A percentile compares a stretch with the other conserved stretches of the same genome.
These are phyloP conservation scores for Saccharomycopsis hybrid DNA, from an alignment of 1,139 yeast species.

Conservation along the genomic window DNA sequence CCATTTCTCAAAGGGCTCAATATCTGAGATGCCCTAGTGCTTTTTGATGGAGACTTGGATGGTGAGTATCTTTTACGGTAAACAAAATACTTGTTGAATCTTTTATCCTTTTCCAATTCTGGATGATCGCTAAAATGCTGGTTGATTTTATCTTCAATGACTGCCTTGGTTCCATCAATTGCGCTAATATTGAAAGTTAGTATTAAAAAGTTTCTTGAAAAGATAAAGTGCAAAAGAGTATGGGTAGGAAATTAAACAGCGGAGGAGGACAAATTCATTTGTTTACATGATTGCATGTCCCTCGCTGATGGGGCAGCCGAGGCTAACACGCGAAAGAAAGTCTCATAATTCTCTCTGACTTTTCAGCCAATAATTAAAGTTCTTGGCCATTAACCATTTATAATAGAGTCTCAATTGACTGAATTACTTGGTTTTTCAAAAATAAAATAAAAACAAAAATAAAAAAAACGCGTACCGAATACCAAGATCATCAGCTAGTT, in stretches of 20 bases:
- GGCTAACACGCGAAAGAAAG: background rate
- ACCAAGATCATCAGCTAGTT: constrained; percentile 31
- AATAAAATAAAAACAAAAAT: background rate
- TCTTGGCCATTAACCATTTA: no score
- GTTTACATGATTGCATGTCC: no score
- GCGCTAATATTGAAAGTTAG: constrained; percentile 20
- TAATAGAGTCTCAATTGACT: no score
- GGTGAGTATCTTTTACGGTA: constrained; percentile 25
- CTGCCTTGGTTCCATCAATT: constrained; percentile 26
- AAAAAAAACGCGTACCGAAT: constrained; percentile 27
- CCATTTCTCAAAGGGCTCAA: background rate
- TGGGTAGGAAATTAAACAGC: background rate
- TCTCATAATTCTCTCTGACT: no score
- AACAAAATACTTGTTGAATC: constrained; percentile 25
- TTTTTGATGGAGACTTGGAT: constrained; percentile 19
- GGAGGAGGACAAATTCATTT: no score
- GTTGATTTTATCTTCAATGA: constrained; percentile 27
- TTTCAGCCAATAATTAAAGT: no score
- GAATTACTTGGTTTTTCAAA: background rate
- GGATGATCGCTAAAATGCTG: constrained; percentile 28
- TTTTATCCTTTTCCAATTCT: constrained; percentile 26
- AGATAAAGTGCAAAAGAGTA: background rate
- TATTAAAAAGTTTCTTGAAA: background rate
- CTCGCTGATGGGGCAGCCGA: background rate
- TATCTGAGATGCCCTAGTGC: background rate